Conservation (phyloP, 805 yeast species). For the Candida wancherniae region DNA sequence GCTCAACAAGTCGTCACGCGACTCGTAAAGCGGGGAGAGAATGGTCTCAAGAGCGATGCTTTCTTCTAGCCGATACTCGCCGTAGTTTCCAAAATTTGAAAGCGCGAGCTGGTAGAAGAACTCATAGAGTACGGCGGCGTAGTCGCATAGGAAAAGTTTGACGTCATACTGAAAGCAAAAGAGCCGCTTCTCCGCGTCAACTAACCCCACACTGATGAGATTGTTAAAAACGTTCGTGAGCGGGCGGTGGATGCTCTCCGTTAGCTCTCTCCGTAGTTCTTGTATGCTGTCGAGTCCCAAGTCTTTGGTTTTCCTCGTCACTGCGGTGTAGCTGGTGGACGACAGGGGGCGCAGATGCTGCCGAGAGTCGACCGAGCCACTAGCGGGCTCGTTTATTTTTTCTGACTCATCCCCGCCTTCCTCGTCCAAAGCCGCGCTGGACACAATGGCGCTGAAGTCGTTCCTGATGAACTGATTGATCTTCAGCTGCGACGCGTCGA, state of each 20-base stretch:
- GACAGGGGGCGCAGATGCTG: too few relatives aligned
- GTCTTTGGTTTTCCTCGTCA: constrained; percentile 2
- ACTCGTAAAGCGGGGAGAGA: constrained; percentile 32
- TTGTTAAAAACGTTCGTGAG: constrained; percentile 66
- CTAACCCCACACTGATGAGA: constrained; percentile 75
- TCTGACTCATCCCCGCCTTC: too few relatives aligned
- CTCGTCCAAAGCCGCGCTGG: too few relatives aligned
- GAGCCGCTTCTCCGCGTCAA: constrained; percentile 63
- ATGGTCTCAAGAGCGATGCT: constrained; percentile 28
- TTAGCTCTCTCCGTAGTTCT: constrained; percentile 50
- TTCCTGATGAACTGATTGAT: constrained; percentile 16
- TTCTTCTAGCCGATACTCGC: constrained; percentile 33
- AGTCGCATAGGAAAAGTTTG: constrained; percentile 72
- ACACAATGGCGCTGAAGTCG: constrained; percentile 2
- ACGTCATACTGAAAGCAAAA: constrained; percentile 85
- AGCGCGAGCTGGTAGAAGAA: constrained; percentile 79
- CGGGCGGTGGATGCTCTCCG: constrained; percentile 40
- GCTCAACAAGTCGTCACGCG: constrained; percentile 15
- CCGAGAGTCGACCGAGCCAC: too few relatives aligned
- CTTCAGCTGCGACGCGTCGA: constrained; percentile 58
- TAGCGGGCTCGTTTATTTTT: too few relatives aligned
- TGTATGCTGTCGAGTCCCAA: constrained; percentile 52
- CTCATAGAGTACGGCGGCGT: constrained; percentile 61
- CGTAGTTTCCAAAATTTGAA: constrained; percentile 77
- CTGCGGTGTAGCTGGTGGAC: too few relatives aligned